These are phyloP conservation scores for Podila horticola DNA, from an alignment of 192 early-diverging fungal genomes.

Conservation along the genomic window DNA sequence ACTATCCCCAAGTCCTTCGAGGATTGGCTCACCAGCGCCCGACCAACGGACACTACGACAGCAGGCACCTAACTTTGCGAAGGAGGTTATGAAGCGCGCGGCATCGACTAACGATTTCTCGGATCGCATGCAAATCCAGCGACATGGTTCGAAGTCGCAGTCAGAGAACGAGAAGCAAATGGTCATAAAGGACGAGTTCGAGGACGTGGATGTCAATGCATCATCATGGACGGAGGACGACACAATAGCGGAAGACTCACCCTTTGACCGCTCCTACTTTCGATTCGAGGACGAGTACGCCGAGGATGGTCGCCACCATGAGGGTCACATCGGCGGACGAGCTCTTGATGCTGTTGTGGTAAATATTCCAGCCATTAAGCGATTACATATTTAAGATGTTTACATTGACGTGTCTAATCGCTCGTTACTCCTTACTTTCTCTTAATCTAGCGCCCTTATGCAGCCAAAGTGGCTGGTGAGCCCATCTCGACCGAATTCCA, in stretches of 20 bases:
- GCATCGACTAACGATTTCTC: neutral
- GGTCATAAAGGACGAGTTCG: neutral
- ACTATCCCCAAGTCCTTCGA: neutral
- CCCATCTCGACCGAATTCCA: slow-evolving; percentile 71
- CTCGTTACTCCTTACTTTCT: neutral
- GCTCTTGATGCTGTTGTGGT: slow-evolving; percentile 59
- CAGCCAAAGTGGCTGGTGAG: slow-evolving; percentile 77
- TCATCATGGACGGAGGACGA: slow-evolving; percentile 3
- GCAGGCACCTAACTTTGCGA: slow-evolving; percentile 44
- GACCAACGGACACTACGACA: slow-evolving; percentile 24
- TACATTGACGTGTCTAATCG: too few relatives aligned
- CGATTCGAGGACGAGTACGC: slow-evolving; percentile 34
- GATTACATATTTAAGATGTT: neutral
- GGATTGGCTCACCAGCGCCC: neutral
- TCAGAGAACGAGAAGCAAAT: neutral
- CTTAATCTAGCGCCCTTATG: slow-evolving; percentile 75
- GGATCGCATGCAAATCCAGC: slow-evolving; percentile 3
- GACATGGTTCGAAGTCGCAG: neutral
- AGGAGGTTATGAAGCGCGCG: slow-evolving; percentile 41
- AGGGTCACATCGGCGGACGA: slow-evolving; percentile 38
- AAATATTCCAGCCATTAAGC: slow-evolving; percentile 6
- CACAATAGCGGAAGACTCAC: slow-evolving; percentile 24
- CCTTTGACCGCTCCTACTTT: slow-evolving; percentile 43
- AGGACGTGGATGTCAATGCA: slow-evolving; percentile 13
- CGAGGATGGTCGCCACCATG: slow-evolving; percentile 37